phyloP scores from a whole-genome alignment of 1,284 basidiomycete species.

The Amylostereum areolatum region DNA sequence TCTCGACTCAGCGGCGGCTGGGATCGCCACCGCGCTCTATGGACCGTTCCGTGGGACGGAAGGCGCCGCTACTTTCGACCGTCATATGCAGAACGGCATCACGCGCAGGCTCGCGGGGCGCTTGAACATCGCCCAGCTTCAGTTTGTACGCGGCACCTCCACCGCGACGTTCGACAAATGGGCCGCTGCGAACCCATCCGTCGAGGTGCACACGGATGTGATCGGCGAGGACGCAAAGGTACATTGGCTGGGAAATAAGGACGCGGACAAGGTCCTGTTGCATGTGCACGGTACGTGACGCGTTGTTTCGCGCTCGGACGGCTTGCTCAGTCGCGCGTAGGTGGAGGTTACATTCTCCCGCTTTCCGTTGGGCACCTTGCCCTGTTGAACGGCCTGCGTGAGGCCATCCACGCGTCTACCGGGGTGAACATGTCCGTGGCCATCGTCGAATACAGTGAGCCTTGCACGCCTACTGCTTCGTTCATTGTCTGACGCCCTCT shows the following conservation, averaged over 20 bases:
- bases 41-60: neutral
- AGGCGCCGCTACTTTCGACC: slow-evolving; percentile 1
- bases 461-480: neutral
- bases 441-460: slow-evolving; percentile 3
- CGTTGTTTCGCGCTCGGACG: too few species aligned
- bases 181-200: neutral
- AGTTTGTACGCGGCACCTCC: neutral
- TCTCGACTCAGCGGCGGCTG: neutral
- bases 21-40: neutral
- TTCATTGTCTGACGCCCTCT: neutral
- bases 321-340: neutral
- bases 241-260: slow-evolving; percentile 9
- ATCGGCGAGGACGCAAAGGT: slow-evolving; percentile 4
- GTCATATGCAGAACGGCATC: neutral
- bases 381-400: slow-evolving; percentile 1
- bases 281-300: slow-evolving; percentile 9
- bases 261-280: slow-evolving; percentile 9
- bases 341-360: slow-evolving; percentile 4
- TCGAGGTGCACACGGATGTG: neutral
- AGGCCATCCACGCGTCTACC: neutral
- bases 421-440: slow-evolving; percentile 1
- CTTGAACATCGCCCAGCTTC: slow-evolving; percentile 2
- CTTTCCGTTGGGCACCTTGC: slow-evolving; percentile 1
- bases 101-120: slow-evolving; percentile 1
- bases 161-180: neutral